Evolutionary conservation across 305 asterid genomes (phyloP).

Genomic region (Fraxinus sp.): DNA sequence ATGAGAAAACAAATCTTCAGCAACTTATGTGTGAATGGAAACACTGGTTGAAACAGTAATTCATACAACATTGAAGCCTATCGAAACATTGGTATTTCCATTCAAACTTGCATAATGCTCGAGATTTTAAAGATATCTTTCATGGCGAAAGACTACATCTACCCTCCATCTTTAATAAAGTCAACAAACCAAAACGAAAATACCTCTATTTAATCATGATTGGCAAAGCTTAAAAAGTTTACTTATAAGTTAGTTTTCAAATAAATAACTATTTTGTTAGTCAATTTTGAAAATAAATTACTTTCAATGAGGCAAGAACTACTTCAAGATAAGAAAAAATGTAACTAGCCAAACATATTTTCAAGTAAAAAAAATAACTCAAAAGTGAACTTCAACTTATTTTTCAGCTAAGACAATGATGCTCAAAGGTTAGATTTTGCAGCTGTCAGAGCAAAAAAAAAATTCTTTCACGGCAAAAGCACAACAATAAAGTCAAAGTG

Average conservation of each 20-base stretch:
- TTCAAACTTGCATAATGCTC: not conserved
- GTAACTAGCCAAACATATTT: not conserved
- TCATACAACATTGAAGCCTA: not conserved
- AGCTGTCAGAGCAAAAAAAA: not conserved
- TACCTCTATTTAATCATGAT: not conserved
- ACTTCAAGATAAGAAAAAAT: not conserved
- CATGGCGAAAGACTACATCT: not conserved
- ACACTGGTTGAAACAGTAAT: not conserved
- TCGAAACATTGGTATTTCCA: not conserved
- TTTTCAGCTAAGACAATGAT: not conserved
- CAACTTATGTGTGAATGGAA: not conserved
- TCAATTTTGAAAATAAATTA: not conserved
- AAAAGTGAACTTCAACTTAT: not conserved
- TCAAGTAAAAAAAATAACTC: not conserved
- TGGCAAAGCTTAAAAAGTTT: not conserved
- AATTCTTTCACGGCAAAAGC: not conserved
- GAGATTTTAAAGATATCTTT: not conserved
- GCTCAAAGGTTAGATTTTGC: not conserved
- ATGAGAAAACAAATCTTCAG: not conserved
- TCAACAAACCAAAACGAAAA: not conserved
- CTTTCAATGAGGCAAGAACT: not conserved
- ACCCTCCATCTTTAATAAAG: not conserved
- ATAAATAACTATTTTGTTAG: not conserved
- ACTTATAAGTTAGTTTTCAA: not conserved
- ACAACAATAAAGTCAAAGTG: not conserved